A percentile compares a stretch with the other conserved stretches of the same genome.
Conservation (phyloP, 371 early-diverging fungal genomes). For the Catenaria anguillulae region DNA sequence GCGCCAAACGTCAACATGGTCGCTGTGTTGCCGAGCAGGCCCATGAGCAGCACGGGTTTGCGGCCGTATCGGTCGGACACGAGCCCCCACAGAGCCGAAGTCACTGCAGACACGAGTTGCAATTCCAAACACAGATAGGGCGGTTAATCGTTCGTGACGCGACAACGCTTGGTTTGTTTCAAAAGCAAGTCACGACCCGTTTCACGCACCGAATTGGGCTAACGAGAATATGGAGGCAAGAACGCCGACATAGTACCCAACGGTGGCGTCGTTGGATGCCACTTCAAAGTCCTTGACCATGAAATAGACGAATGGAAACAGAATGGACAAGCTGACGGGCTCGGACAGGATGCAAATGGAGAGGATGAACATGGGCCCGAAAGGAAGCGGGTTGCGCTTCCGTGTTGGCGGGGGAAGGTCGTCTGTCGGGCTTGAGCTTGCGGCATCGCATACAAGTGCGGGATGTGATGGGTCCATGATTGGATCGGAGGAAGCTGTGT, state of each 20-base stretch:
- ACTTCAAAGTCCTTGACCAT: slow-evolving; percentile 36
- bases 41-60: slow-evolving; percentile 59
- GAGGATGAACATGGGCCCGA: slow-evolving; percentile 13
- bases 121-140: slow-evolving; percentile 41
- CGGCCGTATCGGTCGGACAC: slow-evolving; percentile 64
- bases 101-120: slow-evolving; percentile 7
- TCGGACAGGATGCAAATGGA: slow-evolving; percentile 39
- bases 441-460: too few relatives aligned
- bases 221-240: slow-evolving; percentile 46
- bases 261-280: slow-evolving; percentile 31
- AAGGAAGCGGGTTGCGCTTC: slow-evolving; percentile 16
- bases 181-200: too few relatives aligned
- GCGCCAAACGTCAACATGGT: slow-evolving; percentile 58
- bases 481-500: too few relatives aligned
- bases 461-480: too few relatives aligned
- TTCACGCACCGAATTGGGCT: slow-evolving; percentile 26
- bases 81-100: slow-evolving; percentile 30
- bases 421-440: too few relatives aligned
- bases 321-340: slow-evolving; percentile 42
- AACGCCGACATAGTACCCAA: slow-evolving; percentile 49
- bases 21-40: slow-evolving; percentile 53
- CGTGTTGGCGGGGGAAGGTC: too few relatives aligned
- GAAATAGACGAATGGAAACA: slow-evolving; percentile 47
- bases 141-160: slow-evolving; percentile 37
- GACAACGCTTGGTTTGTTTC: slow-evolving; percentile 22